Base-by-base conservation (phyloP, 495 filamentous ascomycete species). In the Penicillium desertorum region DNA sequence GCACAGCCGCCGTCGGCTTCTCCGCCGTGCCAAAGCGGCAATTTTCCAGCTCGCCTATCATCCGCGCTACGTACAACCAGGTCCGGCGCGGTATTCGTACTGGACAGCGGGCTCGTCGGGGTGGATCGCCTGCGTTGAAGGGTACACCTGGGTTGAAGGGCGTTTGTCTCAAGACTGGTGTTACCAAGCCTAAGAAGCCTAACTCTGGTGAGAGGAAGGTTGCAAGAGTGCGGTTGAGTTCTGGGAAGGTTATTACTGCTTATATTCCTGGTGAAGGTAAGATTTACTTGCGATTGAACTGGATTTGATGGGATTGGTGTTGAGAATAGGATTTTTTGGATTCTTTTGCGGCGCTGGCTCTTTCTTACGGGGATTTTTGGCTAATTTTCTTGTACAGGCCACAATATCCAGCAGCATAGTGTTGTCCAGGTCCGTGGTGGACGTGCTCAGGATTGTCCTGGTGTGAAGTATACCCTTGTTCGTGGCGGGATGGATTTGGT, bases 361-460 rank as follows among this genome's bases (percentile, higher is more conserved):
- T 14, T 6, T 25, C 2, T 6, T 3, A 25, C 20, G 16, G 25
- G 23, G 3, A 1, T 22, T 49, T 49, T 51, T 45, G 19, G 60
- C 61, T 59, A 52, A 65, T 39, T 20, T 30, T 45, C 32, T 20
- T 56, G n/a, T 67, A 9, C 36, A 87, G 86, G 94, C 32, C 94
- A 98, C 78, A 98, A 98, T 79, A 90, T 96, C 61, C 93, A 96
- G 80, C 94, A 98, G 83, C 94, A 99, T 80, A 91, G 88, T 68
- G 94, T 98, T 32, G 94, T 98, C 50, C 78, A 97, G 58, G 92
- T 98, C 12, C 81, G 94, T 56, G 94, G 94, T 45, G 94, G 94
- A 16, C 77, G 94, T 63, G 83, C 82, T 46, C 94, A 97, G 83
- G 94, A 99, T 87, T 98, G 93, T 78, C 94, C 94, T 53, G 94